Base-by-base conservation (phyloP, 768 basidiomycete species). In the Mycena maculata region DNA sequence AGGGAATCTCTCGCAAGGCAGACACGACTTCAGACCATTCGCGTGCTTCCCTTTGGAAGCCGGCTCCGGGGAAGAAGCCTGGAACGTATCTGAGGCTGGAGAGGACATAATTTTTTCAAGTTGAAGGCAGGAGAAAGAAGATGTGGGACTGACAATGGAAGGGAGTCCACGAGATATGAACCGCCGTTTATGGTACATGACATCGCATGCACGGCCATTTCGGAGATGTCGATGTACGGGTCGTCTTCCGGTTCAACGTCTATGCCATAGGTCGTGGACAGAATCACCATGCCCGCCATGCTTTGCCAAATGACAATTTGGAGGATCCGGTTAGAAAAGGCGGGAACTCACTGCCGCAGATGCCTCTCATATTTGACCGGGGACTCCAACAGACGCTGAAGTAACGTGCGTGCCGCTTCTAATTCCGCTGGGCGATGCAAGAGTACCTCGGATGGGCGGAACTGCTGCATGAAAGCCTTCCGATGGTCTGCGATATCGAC, bases 31-130 rank as follows among this genome's bases (percentile, higher is more conserved):
- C 59, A 15, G 55, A 48, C 77, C 76, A 81, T 48, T 77, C 71
- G n/a, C 68, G 72, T 0, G 81, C 81, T 56, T 71, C 71, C 54
- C 56, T 42, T 69, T 83, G 78, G 74, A 83, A 82, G 1, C 59
- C 65, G 20, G 82, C 80, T 10, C 82, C 82, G 18, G 82, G 82
- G 56, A 82, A 71, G 78, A 81, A 82, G 20, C 76, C 76, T 6
- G 81, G 81, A 53, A 82, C 72, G 38, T 80, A 62, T 52, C 67
- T 67, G 27, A 70, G 60, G 44, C 58, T 60, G n/a, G n/a, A n/a
- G n/a, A n/a, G n/a, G n/a, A n/a, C n/a, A n/a, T n/a, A n/a, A n/a
- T n/a, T n/a, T n/a, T n/a, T n/a, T n/a, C n/a, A n/a, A n/a, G n/a
- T n/a, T n/a, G n/a, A n/a, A n/a, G n/a, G n/a, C n/a, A n/a, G n/a